Evolutionary conservation across 208 protist genomes (phyloP), one percentile per base, ranked within the genome.

Genomic region (Trypanosoma platydactyli): DNA sequence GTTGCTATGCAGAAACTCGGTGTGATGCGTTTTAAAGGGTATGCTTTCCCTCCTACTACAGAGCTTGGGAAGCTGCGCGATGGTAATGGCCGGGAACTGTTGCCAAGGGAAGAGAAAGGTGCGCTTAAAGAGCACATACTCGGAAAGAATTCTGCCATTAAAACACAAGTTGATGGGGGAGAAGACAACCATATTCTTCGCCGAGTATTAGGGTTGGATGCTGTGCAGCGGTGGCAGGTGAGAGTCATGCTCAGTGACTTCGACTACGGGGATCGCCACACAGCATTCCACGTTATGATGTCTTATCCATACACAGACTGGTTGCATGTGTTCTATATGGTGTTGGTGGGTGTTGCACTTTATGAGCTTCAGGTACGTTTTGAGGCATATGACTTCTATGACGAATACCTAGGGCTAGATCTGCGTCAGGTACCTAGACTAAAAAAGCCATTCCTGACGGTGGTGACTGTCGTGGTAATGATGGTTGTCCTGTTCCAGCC

Each of bases 221-320:
- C 79, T 30, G 73, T 92, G 30, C 90, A 95, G 75, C 83, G 87
- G 13, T 76, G 87, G 30, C 85, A 95, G 73, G 85, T 91, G 75
- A 82, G 86, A 25, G 90, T 82, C 67, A 92, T 93, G 85, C 80
- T 93, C 35, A 90, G 81, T 3, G 90, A 95, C 64, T 92, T 94
- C 65, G 86, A 93, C 63, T 81, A 92, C 71, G 66, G 56, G 7
- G 86, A 95, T 72, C 76, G 83, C 30, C 70, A 89, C 55, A 92
- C 80, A 24, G 62, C 86, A 29, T 93, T 93, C 54, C 89, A 95
- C 62, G 86, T 95, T 12, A 93, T 95, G 89, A 89, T 92, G 86
- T 85, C 86, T n/a, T 95, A 95, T 66, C 89, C 89, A 12, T 95
- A 95, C 78, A 86, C 86, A 12, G 85, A 95, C 46, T 93, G 86